Percentiles rank a stretch among this genome's conserved stretches.
Evolutionary conservation across 2,329 filamentous ascomycete species (phyloP).

Genomic region (Penicillium digitatum): DNA sequence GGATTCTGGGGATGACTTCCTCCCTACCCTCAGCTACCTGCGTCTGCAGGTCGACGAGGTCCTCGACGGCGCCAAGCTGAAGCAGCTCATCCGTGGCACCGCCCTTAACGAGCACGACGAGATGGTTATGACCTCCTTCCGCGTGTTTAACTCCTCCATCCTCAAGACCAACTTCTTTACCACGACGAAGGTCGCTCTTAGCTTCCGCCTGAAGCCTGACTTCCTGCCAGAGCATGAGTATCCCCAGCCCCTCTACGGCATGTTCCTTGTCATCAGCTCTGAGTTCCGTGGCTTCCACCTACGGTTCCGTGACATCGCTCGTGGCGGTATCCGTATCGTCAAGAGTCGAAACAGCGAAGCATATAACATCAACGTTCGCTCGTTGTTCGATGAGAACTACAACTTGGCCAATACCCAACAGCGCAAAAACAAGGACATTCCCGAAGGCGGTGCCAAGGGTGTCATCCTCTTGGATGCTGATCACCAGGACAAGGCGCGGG

Average conservation of each 20-base stretch:
- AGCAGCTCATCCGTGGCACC: conserved; percentile 73
- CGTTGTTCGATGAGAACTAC: conserved; percentile 98
- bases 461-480: conserved; percentile 90
- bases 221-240: conserved; percentile 93
- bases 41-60: conserved; percentile 67
- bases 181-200: conserved; percentile 94
- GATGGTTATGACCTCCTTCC: conserved; percentile 96
- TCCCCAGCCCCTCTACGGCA: conserved; percentile 87
- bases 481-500: conserved; percentile 86
- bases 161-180: conserved; percentile 98
- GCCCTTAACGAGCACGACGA: conserved; percentile 90
- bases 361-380: conserved; percentile 92
- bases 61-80: conserved; percentile 68
- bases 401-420: conserved; percentile 97
- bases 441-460: conserved; percentile 95
- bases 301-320: conserved; percentile 93
- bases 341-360: conserved; percentile 96
- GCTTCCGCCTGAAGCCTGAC: conserved; percentile 76
- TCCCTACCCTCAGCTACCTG: conserved; percentile 66
- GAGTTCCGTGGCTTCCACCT: conserved; percentile 97
- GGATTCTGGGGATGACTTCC: conserved; percentile 60
- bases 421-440: conserved; percentile 99
- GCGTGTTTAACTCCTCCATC: conserved; percentile 87
- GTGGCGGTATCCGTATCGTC: conserved; percentile 96
- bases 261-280: conserved; percentile 97